A percentile compares a stretch with the other conserved stretches of the same genome.
phyloP scores from a whole-genome alignment of 1,284 basidiomycete genomes.

The Sphagnurus paluster region DNA sequence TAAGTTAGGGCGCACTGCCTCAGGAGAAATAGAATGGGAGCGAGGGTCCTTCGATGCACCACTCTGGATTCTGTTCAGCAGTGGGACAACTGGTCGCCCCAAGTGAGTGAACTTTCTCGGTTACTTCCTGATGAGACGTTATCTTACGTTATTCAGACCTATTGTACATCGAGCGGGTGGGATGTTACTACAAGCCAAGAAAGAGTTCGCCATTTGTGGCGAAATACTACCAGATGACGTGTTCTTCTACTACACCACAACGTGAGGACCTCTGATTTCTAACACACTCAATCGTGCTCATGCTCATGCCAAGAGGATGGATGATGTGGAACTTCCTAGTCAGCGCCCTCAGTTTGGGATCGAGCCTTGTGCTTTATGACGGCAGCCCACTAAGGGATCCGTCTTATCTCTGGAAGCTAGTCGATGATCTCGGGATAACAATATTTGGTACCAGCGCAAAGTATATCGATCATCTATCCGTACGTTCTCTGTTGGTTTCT shows the following conservation, averaged over 20 bases:
- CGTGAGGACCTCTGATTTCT: conserved; percentile 48
- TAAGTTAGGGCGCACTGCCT: conserved; percentile 46
- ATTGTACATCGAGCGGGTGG: conserved; percentile 87
- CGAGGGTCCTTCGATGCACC: conserved; percentile 77
- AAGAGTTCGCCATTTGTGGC: conserved; percentile 80
- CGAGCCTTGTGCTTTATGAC: conserved; percentile 81
- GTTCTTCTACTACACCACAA: conserved; percentile 88
- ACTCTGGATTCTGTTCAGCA: conserved; percentile 88
- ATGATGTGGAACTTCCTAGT: conserved; percentile 89
- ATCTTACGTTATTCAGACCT: conserved; percentile 45
- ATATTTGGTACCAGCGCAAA: conserved; percentile 86
- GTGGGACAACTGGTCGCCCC: conserved; percentile 77
- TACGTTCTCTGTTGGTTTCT: conserved; percentile 28
- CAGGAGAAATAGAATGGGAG: conserved; percentile 59
- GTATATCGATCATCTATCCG: conserved; percentile 77
- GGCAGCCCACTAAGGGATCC: conserved; percentile 80
- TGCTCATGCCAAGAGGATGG: conserved; percentile 58
- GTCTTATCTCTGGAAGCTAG: conserved; percentile 70
- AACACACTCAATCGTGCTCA: conserved; percentile 13
- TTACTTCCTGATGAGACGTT: conserved; percentile 12
- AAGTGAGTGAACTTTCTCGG: conserved; percentile 47
- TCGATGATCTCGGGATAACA: conserved; percentile 73
- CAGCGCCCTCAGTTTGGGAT: conserved; percentile 68
- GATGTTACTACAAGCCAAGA: conserved; percentile 82
- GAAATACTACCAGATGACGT: conserved; percentile 72